These are phyloP conservation scores for Penicillium canescens DNA, from an alignment of 495 filamentous ascomycete species.

Conservation along the genomic window DNA sequence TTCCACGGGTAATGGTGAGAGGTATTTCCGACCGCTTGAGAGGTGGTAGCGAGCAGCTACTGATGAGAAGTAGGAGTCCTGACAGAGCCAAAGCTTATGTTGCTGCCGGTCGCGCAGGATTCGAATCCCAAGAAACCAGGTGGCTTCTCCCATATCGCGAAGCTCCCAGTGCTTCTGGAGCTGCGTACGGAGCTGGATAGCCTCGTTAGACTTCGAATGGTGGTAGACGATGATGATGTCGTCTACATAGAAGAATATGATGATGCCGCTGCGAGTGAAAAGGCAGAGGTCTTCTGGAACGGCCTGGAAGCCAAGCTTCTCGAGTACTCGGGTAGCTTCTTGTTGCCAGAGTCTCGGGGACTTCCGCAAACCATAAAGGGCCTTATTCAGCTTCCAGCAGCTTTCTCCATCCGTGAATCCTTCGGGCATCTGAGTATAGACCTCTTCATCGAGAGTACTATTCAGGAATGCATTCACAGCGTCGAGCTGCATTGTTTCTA, in stretches of 20 bases:
- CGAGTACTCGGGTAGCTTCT: conserved; percentile 12
- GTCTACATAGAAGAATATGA: no score
- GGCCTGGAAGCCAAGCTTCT: conserved; percentile 10
- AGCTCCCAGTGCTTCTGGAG: not conserved
- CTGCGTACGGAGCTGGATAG: no score
- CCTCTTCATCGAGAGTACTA: conserved; percentile 13
- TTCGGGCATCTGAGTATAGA: conserved; percentile 11
- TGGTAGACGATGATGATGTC: conserved; percentile 22
- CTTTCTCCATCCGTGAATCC: not conserved
- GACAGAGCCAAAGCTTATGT: conserved; percentile 12
- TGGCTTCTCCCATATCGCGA: conserved; percentile 10
- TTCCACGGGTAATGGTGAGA: no score
- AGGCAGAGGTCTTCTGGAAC: conserved; percentile 18
- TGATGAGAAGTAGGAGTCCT: conserved; percentile 16
- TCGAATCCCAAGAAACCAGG: conserved; percentile 14
- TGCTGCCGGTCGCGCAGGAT: conserved; percentile 5
- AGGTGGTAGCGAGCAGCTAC: conserved; percentile 11
- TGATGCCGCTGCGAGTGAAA: conserved; percentile 9
- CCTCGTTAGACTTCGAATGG: conserved; percentile 3
- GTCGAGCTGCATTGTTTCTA: conserved; percentile 25
- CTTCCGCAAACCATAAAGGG: conserved; percentile 21
- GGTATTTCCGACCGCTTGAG: not conserved
- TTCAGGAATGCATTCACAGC: conserved; percentile 32
- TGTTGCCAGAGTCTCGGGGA: conserved; percentile 21
- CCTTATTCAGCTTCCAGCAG: conserved; percentile 9